Percentiles rank a stretch among this genome's conserved stretches.
Evolutionary conservation across 2,329 filamentous ascomycete genomes (phyloP).

Genomic region (Aspergillus tanneri): DNA sequence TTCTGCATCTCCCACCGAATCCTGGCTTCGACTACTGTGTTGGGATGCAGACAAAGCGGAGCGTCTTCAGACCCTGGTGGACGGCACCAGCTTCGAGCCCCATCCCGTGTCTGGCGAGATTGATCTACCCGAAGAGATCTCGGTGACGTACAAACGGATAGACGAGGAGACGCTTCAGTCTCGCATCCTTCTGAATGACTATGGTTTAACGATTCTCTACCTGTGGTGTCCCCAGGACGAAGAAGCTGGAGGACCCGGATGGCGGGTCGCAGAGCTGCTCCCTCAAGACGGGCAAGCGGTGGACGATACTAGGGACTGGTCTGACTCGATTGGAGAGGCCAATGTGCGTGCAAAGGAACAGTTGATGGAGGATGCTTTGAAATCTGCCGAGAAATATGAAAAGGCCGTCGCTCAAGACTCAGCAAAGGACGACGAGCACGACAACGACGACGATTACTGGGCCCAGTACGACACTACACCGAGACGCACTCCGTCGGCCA

Average conservation of each 20-base stretch:
- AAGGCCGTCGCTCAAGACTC: constrained; percentile 16
- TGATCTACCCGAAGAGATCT: constrained; percentile 58
- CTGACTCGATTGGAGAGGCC: constrained; percentile 54
- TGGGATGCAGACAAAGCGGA: constrained; percentile 57
- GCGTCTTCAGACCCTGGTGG: constrained; percentile 54
- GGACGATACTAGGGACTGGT: constrained; percentile 54
- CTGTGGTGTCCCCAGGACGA: constrained; percentile 62
- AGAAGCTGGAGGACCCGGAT: constrained; percentile 52
- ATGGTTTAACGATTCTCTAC: constrained; percentile 56
- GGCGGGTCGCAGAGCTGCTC: constrained; percentile 61
- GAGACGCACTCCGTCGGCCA: constrained; percentile 48
- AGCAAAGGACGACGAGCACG: constrained; percentile 47
- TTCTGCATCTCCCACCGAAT: constrained; percentile 44
- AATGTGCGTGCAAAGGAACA: constrained; percentile 47
- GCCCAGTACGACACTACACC: constrained; percentile 61
- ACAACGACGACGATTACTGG: constrained; percentile 66
- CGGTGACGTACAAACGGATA: constrained; percentile 57
- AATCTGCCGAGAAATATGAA: constrained; percentile 27
- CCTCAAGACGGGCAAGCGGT: constrained; percentile 51
- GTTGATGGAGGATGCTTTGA: constrained; percentile 38
- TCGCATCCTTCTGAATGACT: constrained; percentile 55
- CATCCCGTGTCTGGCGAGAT: constrained; percentile 66
- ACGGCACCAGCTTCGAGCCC: constrained; percentile 58
- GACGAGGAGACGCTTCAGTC: constrained; percentile 63
- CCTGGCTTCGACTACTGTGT: constrained; percentile 60